phyloP scores from a whole-genome alignment of 352 stramenopile species.

The Aphanomyces invadans region DNA sequence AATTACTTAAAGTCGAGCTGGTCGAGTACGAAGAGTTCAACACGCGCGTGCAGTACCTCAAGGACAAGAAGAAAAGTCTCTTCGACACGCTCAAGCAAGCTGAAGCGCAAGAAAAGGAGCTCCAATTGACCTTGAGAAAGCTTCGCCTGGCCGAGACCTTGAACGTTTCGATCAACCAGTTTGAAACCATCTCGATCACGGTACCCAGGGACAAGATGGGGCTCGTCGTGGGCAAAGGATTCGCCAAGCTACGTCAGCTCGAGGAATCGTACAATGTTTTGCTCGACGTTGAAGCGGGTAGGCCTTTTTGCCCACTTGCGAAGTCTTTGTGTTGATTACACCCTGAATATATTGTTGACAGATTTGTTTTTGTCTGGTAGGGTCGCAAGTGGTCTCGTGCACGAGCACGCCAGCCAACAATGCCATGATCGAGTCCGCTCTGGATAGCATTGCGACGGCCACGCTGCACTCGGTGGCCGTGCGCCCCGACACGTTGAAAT shows the following conservation, averaged over 20 bases:
- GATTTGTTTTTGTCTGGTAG: background rate
- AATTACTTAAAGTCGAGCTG: conserved; percentile 47
- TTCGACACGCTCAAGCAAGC: conserved; percentile 48
- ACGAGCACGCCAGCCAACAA: conserved; percentile 46
- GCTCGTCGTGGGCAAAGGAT: conserved; percentile 57
- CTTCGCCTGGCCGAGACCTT: conserved; percentile 44
- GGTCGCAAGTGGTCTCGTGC: conserved; percentile 39
- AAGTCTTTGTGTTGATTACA: too few relatives aligned
- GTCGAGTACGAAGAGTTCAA: conserved; percentile 51
- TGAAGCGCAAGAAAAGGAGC: conserved; percentile 43
- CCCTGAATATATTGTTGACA: background rate
- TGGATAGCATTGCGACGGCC: conserved; percentile 66
- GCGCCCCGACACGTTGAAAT: conserved; percentile 65
- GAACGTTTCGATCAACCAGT: conserved; percentile 29
- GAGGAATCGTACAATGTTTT: conserved; percentile 51
- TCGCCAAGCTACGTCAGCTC: conserved; percentile 45
- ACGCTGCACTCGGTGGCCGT: conserved; percentile 58
- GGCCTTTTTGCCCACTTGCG: background rate
- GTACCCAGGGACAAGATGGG: conserved; percentile 59
- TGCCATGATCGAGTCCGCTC: conserved; percentile 33
- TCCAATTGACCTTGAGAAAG: conserved; percentile 44
- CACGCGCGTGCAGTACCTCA: conserved; percentile 42
- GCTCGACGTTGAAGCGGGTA: conserved; percentile 53
- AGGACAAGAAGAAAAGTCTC: conserved; percentile 46
- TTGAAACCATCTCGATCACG: conserved; percentile 47